These are phyloP conservation scores for Cutaneotrichosporon sp. DNA, from an alignment of 1,284 basidiomycete genomes.

Conservation along the genomic window DNA sequence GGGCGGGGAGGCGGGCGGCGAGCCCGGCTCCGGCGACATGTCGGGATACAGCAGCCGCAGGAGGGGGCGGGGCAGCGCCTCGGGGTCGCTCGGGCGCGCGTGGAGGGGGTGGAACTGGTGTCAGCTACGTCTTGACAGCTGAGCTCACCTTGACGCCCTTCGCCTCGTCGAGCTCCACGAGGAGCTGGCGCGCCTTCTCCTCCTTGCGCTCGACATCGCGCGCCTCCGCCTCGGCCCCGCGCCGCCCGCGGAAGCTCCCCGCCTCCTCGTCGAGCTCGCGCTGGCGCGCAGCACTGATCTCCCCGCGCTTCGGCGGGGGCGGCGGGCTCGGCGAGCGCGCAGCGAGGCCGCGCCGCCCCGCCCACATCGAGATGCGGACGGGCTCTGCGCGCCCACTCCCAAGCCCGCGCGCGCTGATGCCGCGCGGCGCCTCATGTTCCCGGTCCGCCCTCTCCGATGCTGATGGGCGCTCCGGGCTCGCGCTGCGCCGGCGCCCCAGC, in stretches of 20 bases:
- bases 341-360: slow-evolving; percentile 38
- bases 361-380: slow-evolving; percentile 52
- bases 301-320: slow-evolving; percentile 31
- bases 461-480: slow-evolving; percentile 21
- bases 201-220: slow-evolving; percentile 42
- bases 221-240: slow-evolving; percentile 34
- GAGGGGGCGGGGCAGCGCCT: slow-evolving; percentile 43
- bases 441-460: slow-evolving; percentile 18
- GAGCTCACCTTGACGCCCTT: slow-evolving; percentile 43
- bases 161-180: slow-evolving; percentile 40
- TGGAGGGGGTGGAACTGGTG: slow-evolving; percentile 52
- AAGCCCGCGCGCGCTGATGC: slow-evolving; percentile 11
- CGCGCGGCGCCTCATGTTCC: slow-evolving; percentile 18
- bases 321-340: slow-evolving; percentile 45
- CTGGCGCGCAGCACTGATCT: slow-evolving; percentile 32
- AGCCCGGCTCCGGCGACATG: slow-evolving; percentile 14
- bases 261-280: slow-evolving; percentile 37
- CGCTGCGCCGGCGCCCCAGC: slow-evolving; percentile 37
- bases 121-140: not conserved
- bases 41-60: slow-evolving; percentile 44
- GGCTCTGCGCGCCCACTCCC: slow-evolving; percentile 37
- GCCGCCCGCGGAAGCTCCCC: slow-evolving; percentile 42
- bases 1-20: not conserved
- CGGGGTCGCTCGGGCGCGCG: slow-evolving; percentile 42
- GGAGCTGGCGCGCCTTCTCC: slow-evolving; percentile 38